A percentile compares a stretch with the other conserved stretches of the same genome.
phyloP scores from a whole-genome alignment of 2,329 filamentous ascomycete species.

The Botrytis aclada region DNA sequence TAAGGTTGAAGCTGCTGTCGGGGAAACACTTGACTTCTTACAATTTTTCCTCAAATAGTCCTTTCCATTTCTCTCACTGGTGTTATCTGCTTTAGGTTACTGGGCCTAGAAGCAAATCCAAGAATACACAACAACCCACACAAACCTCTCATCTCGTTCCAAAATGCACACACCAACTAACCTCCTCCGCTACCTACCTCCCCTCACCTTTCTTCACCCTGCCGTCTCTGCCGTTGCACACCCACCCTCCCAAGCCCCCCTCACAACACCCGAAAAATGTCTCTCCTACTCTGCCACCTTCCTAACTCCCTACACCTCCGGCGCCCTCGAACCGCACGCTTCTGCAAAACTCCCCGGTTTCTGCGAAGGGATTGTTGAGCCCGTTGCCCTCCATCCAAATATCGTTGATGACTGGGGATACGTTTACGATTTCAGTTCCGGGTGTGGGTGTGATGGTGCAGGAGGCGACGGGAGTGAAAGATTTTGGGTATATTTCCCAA shows the following conservation, averaged over 20 bases:
- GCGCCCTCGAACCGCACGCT: not conserved
- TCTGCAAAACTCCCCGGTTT: not conserved
- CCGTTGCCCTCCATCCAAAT: not conserved
- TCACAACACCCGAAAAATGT: not conserved
- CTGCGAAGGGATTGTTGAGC: not conserved
- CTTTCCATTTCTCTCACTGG: too few species aligned
- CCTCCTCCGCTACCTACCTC: not conserved
- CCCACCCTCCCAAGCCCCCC: not conserved
- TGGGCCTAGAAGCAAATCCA: not conserved
- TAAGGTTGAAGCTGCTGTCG: not conserved
- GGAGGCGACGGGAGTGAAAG: not conserved
- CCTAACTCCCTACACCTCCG: not conserved
- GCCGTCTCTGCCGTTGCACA: not conserved
- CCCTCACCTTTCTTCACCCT: not conserved
- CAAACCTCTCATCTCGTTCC: too few species aligned
- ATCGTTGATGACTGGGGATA: not conserved
- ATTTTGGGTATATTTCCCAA: slow-evolving; percentile 7
- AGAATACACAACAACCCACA: not conserved
- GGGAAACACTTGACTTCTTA: not conserved
- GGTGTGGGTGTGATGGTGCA: not conserved
- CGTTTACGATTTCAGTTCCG: not conserved
- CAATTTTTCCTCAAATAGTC: rapidly evolving
- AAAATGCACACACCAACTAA: not conserved
- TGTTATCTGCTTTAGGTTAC: not conserved
- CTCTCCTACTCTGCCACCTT: slow-evolving; percentile 2